These are phyloP conservation scores for Aureobasidium sp. DNA, from an alignment of 2,329 filamentous ascomycete species.

Conservation along the genomic window DNA sequence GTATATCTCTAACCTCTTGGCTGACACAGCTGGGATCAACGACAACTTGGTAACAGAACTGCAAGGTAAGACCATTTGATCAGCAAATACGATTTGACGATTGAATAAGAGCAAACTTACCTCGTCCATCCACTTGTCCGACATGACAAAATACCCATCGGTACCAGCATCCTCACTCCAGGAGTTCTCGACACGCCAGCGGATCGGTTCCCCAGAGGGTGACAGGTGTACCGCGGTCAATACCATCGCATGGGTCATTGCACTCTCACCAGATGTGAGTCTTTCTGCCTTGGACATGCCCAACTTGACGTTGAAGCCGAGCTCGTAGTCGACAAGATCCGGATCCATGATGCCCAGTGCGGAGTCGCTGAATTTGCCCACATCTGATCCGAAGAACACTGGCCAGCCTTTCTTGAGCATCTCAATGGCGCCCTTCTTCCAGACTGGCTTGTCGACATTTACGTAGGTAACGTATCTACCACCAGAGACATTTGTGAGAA, in stretches of 20 bases:
- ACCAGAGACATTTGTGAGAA: constrained; percentile 74
- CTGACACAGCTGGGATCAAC: constrained; percentile 57
- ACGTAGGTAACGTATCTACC: constrained; percentile 71
- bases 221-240: constrained; percentile 77
- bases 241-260: constrained; percentile 92
- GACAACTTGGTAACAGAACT: constrained; percentile 71
- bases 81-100: not conserved
- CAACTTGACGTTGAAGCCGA: constrained; percentile 72
- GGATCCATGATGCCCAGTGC: constrained; percentile 71
- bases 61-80: not conserved
- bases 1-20: constrained; percentile 59
- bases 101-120: constrained; percentile 14
- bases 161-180: constrained; percentile 64
- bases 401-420: constrained; percentile 74
- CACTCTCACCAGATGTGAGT: constrained; percentile 63
- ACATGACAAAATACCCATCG: constrained; percentile 86
- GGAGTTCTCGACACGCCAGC: constrained; percentile 83
- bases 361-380: constrained; percentile 70
- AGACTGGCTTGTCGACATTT: constrained; percentile 65
- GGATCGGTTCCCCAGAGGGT: constrained; percentile 53
- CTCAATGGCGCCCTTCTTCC: constrained; percentile 65
- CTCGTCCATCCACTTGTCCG: constrained; percentile 42
- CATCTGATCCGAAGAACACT: constrained; percentile 83
- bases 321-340: constrained; percentile 65
- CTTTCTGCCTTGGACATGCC: constrained; percentile 69